A percentile compares a stretch with the other conserved stretches of the same genome.
These are phyloP conservation scores for Candida gorgasii DNA, from an alignment of 805 yeast genomes.

Conservation along the genomic window DNA sequence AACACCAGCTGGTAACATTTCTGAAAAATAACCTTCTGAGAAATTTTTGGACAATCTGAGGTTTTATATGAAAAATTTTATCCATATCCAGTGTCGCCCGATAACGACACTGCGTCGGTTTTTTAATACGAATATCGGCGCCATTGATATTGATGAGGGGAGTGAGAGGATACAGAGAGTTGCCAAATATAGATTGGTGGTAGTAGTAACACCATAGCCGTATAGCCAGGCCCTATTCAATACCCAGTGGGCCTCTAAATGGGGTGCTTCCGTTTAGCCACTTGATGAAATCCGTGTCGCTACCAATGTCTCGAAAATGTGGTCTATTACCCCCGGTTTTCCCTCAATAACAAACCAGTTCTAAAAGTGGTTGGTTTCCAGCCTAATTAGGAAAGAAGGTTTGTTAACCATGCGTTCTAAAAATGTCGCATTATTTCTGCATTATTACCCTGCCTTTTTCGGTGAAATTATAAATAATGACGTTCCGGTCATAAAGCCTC, in stretches of 20 bases:
- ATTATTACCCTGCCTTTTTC: neutral
- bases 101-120: slow-evolving; percentile 3
- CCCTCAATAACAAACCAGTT: no score
- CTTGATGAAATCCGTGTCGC: neutral
- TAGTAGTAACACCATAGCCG: no score
- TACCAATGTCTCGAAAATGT: slow-evolving; percentile 1
- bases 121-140: neutral
- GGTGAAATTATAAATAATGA: slow-evolving; percentile 1
- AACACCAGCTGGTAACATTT: slow-evolving; percentile 74
- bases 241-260: no score
- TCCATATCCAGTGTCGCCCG: slow-evolving; percentile 9
- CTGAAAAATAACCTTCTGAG: slow-evolving; percentile 10
- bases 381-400: slow-evolving; percentile 5
- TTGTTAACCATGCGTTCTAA: neutral
- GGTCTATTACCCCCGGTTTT: neutral
- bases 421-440: neutral
- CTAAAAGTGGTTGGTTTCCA: slow-evolving; percentile 6
- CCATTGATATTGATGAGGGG: no score
- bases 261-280: neutral
- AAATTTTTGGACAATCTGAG: slow-evolving; percentile 5
- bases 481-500: neutral
- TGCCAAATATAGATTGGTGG: no score
- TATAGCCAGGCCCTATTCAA: no score
- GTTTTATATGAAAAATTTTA: slow-evolving; percentile 8
- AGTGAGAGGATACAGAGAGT: no score